Evolutionary conservation across 2,329 filamentous ascomycete species (phyloP), one percentile per base, ranked within the genome.

Genomic region (Elsinoe perseae): DNA sequence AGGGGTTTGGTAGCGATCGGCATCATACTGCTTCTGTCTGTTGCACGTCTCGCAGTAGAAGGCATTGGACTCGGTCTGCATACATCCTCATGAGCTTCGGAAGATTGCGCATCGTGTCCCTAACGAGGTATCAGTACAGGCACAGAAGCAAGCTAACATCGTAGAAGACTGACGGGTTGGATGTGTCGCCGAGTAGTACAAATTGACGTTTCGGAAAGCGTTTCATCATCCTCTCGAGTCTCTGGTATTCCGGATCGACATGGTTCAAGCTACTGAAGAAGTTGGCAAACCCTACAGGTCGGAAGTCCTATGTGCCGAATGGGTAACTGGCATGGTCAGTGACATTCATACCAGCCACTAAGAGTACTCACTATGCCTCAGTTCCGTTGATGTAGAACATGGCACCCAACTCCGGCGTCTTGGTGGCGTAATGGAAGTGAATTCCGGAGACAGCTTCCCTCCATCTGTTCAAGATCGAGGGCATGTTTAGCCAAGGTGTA

Each of bases 361-460:
- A 6, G 34, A 16, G 2, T 3, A 53, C 54, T 50, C 28, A 56
- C 50, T 57, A 40, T 25, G 56, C 23, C 21, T 28, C 25, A n/a
- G 54, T 56, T 14, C 46, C 52, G 14, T 54, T 27, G 44, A 59
- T 48, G 42, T 63, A 66, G 42, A 57, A 57, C 20, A 52, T 16
- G 18, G 55, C 36, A 10, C 54, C 54, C 2, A 57, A 43, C 50
- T 64, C 62, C 9, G 64, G 62, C 0, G 60, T 58, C 36, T 65
- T 60, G 20, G 64, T 60, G 16, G 59, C 16, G 55, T 65, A 66
- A 42, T 65, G 64, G 54, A 66, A 65, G 30, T 66, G 63, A 2
- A 59, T 58, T 8, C 57, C 56, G 1, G 59, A 55, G 5, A 50
- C 36, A n/a, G 34, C 38, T 3, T 30, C 10, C 12, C 54, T 23